These are phyloP conservation scores for Escallonia rubra DNA, from an alignment of 129 eudicot genomes.

Conservation along the genomic window DNA sequence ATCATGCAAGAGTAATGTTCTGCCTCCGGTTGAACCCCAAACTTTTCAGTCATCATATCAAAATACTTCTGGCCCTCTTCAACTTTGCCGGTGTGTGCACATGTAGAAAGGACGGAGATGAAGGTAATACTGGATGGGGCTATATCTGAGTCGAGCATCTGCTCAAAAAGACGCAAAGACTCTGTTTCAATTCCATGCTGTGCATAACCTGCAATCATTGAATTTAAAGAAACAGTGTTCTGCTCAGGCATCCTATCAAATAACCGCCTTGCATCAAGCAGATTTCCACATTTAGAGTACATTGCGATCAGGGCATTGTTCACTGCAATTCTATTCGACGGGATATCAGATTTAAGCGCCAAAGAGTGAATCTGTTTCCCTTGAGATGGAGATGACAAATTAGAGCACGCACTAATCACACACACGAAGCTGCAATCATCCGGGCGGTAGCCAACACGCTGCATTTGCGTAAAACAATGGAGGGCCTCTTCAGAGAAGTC, in stretches of 20 bases:
- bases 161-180: slow-evolving; percentile 46
- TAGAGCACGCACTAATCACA: slow-evolving; percentile 69
- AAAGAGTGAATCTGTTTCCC: slow-evolving; percentile 68
- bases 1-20: slow-evolving; percentile 77
- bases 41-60: slow-evolving; percentile 38
- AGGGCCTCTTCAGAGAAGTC: slow-evolving; percentile 65
- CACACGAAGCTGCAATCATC: slow-evolving; percentile 81
- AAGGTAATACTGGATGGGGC: slow-evolving; percentile 54
- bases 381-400: slow-evolving; percentile 61
- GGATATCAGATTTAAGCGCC: slow-evolving; percentile 66
- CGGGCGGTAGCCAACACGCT: slow-evolving; percentile 50
- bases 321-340: slow-evolving; percentile 52
- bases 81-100: slow-evolving; percentile 68
- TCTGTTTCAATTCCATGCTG: slow-evolving; percentile 58
- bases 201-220: slow-evolving; percentile 69
- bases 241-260: slow-evolving; percentile 68
- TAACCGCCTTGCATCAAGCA: slow-evolving; percentile 54
- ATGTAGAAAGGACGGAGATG: slow-evolving; percentile 60
- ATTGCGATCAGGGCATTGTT: slow-evolving; percentile 63
- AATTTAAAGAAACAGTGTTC: slow-evolving; percentile 51
- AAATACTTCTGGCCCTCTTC: slow-evolving; percentile 51
- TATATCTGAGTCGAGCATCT: slow-evolving; percentile 43
- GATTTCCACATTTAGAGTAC: slow-evolving; percentile 83
- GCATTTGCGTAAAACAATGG: slow-evolving; percentile 57
- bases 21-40: slow-evolving; percentile 40